phyloP scores from a whole-genome alignment of 1,284 basidiomycete genomes.

The Sporisorium iseilematis-ciliati region DNA sequence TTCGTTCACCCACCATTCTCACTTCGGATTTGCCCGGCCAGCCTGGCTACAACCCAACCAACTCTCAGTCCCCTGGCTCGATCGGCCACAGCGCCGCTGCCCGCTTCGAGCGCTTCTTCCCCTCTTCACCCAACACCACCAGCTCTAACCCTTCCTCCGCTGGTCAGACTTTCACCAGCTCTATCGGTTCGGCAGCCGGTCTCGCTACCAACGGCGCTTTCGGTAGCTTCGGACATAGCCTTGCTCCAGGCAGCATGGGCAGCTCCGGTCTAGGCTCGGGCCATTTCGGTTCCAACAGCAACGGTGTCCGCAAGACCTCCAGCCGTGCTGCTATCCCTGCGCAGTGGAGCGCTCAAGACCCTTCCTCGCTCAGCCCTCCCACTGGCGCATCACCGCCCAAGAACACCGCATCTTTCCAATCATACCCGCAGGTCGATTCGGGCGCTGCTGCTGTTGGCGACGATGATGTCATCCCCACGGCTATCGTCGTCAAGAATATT shows the following conservation, averaged over 20 bases:
- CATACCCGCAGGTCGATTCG: conserved; percentile 13
- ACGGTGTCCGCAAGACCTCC: conserved; percentile 25
- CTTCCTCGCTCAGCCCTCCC: conserved; percentile 32
- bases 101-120: conserved; percentile 64
- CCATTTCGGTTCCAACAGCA: conserved; percentile 44
- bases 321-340: conserved; percentile 49
- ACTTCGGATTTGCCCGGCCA: conserved; percentile 36
- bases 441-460: conserved; percentile 71
- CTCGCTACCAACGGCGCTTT: conserved; percentile 51
- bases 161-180: conserved; percentile 40
- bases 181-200: conserved; percentile 39
- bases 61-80: conserved; percentile 20
- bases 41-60: conserved; percentile 16
- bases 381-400: conserved; percentile 41
- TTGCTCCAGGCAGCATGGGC: conserved; percentile 40
- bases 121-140: conserved; percentile 38
- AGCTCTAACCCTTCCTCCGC: conserved; percentile 38
- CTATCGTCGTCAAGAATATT: conserved; percentile 99
- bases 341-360: conserved; percentile 48
- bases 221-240: conserved; percentile 53
- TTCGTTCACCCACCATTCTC: conserved; percentile 38
- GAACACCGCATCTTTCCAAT: conserved; percentile 9
- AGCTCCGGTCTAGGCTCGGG: conserved; percentile 36
- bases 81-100: conserved; percentile 56
- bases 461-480: conserved; percentile 97